Percentiles rank a stretch among this genome's conserved stretches.
These are phyloP conservation scores for Cymbopogon flexuosus DNA, from an alignment of 202 grass and related monocot species.

Conservation along the genomic window DNA sequence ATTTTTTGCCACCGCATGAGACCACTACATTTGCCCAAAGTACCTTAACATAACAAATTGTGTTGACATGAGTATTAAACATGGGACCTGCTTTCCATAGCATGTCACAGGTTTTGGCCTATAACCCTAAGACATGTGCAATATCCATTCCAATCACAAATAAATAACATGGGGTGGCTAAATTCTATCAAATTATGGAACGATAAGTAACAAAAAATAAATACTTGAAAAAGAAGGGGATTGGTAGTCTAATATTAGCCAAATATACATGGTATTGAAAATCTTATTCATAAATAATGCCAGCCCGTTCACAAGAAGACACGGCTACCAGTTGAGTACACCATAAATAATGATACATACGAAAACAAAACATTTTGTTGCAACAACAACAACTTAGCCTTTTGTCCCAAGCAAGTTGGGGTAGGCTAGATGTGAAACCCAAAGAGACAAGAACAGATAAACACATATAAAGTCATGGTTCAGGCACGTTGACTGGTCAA, in stretches of 20 bases:
- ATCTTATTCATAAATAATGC: not conserved
- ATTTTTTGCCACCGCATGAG: too few species aligned
- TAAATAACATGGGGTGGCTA: not conserved
- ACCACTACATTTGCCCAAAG: not conserved
- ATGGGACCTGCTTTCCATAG: not conserved
- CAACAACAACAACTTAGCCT: too few species aligned
- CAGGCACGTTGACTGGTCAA: not conserved
- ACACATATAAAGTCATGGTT: too few species aligned
- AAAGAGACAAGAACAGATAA: too few species aligned
- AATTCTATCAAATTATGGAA: not conserved
- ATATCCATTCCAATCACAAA: not conserved
- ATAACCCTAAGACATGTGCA: not conserved
- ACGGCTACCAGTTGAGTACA: not conserved
- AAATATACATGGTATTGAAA: not conserved
- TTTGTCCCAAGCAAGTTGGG: too few species aligned
- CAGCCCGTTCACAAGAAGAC: not conserved
- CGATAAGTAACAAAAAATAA: not conserved
- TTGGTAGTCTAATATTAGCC: not conserved
- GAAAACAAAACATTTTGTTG: not conserved
- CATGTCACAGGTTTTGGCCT: not conserved
- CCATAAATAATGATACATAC: not conserved
- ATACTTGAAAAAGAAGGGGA: not conserved
- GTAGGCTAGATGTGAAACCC: too few species aligned
- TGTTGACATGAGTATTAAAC: not conserved
- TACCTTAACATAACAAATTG: not conserved